phyloP scores from a whole-genome alignment of 2,329 filamentous ascomycete genomes.

The Hirsutella thompsonii region DNA sequence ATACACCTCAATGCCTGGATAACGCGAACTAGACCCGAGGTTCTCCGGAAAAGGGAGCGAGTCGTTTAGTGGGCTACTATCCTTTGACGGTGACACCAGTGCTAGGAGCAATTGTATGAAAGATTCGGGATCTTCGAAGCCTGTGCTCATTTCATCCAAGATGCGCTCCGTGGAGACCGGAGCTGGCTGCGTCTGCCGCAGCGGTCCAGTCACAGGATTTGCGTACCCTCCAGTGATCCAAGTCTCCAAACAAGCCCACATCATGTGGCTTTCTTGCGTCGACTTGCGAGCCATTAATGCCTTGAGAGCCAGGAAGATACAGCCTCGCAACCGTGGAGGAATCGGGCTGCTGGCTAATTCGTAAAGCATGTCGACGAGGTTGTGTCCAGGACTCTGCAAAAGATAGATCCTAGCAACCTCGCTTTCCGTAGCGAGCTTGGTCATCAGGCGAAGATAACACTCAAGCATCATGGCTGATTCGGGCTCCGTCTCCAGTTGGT shows the following conservation, averaged over 20 bases:
- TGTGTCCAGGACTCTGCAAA: constrained; percentile 49
- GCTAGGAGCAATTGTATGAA: constrained; percentile 68
- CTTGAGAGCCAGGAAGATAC: constrained; percentile 66
- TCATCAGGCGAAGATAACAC: constrained; percentile 79
- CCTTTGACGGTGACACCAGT: constrained; percentile 53
- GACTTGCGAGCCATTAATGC: constrained; percentile 67
- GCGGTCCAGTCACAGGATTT: constrained; percentile 17
- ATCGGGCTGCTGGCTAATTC: constrained; percentile 68
- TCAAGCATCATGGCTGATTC: constrained; percentile 96
- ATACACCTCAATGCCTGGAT: constrained; percentile 79
- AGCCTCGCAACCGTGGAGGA: constrained; percentile 65
- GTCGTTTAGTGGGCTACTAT: constrained; percentile 54
- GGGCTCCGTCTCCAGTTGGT: constrained; percentile 68
- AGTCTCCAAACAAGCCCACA: constrained; percentile 72
- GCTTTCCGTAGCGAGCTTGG: constrained; percentile 69
- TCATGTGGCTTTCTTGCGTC: constrained; percentile 48
- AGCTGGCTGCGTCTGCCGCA: constrained; percentile 18
- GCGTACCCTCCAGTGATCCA: constrained; percentile 58
- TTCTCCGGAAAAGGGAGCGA: constrained; percentile 76
- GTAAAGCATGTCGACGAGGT: constrained; percentile 62
- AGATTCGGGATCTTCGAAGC: constrained; percentile 75
- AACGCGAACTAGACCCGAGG: constrained; percentile 62
- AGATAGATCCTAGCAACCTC: constrained; percentile 60
- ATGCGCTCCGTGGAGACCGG: constrained; percentile 47
- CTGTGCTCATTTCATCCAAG: constrained; percentile 60